phyloP scores from a whole-genome alignment of 345 rosid species.

The Hypericum androsaemum region DNA sequence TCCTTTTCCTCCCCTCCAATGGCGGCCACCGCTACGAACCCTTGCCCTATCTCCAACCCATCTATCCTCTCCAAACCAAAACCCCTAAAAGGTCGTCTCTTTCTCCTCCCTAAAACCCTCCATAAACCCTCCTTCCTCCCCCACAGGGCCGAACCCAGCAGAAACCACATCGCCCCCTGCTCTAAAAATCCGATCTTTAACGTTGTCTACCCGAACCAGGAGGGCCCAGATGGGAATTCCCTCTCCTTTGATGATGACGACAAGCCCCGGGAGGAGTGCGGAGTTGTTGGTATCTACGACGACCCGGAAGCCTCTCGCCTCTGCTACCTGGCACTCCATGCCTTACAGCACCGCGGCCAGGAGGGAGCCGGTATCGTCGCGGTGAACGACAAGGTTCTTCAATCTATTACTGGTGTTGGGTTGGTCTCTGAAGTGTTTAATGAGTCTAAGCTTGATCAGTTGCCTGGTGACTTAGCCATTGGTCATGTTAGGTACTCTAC shows the following conservation, averaged over 20 bases:
- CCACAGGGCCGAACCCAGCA: constrained; percentile 16
- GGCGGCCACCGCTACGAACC: constrained; percentile 4
- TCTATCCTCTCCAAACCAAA: constrained; percentile 11
- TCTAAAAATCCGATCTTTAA: constrained; percentile 36
- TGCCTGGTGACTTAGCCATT: constrained; percentile 76
- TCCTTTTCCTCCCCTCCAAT: background rate
- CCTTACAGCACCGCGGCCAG: constrained; percentile 95
- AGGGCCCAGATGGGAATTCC: constrained; percentile 13
- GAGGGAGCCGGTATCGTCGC: constrained; percentile 99
- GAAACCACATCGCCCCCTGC: constrained; percentile 14
- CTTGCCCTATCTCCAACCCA: constrained; percentile 3
- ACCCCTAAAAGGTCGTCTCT: constrained; percentile 11
- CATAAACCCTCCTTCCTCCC: constrained; percentile 28
- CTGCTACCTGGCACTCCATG: constrained; percentile 87
- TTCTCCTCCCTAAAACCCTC: constrained; percentile 30
- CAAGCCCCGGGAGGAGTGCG: constrained; percentile 95
- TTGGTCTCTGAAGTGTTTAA: constrained; percentile 89
- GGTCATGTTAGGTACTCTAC: constrained; percentile 97
- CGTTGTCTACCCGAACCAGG: constrained; percentile 11
- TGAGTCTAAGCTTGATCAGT: constrained; percentile 70
- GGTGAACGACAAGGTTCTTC: constrained; percentile 55
- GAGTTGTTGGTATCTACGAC: constrained; percentile 88
- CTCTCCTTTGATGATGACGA: constrained; percentile 34
- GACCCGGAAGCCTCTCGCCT: constrained; percentile 90
- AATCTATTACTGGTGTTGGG: constrained; percentile 86